Evolutionary conservation across 192 early-diverging fungal genomes (phyloP), one percentile per base, ranked within the genome.

Genomic region (Kappamyces sp.): DNA sequence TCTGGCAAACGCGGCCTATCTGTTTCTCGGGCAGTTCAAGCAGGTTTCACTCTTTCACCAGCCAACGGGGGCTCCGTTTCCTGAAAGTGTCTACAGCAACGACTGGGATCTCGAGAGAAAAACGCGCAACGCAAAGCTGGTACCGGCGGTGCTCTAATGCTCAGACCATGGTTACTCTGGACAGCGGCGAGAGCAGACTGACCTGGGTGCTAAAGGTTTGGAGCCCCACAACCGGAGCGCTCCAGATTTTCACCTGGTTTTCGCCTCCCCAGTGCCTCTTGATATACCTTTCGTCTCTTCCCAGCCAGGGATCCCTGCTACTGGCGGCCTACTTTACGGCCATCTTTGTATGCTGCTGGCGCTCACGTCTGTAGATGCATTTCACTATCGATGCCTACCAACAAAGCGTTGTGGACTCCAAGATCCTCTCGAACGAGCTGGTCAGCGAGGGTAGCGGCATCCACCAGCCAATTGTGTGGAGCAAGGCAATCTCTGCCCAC

Each of bases 41-140:
- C 36, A 52, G 40, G 50, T 30, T 3, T 12, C 40, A 4, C 40
- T 52, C 36, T 52, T 52, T 30, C 50, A 52, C 40, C 50, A 52
- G 15, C 50, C 50, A 12, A 52, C 50, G 6, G 35, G 40, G 40
- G 50, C 50, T 29, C 35, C 50, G 14, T 52, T 52, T 30, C 50
- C 50, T 3, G 50, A 52, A 29, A 52, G 50, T 30, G 50, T 38
- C 12, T 52, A 52, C 15, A 52, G 40, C 15, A 34, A 52, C 12
- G 50, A 52, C 40, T 52, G 50, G 50, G 50, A 52, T 52, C 15
- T 52, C 3, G 50, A 52, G 40, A 52, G 9, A 38, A 52, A 52
- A 52, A 52, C 50, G 9, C 8, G 50, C 3, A 52, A n/a, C 40
- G 50, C 50, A 52, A 52, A 52, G 14, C 40, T 52, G 50, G 40